phyloP scores from a whole-genome alignment of 148 eudicot genomes.

The Vaccinium myrtillus region DNA sequence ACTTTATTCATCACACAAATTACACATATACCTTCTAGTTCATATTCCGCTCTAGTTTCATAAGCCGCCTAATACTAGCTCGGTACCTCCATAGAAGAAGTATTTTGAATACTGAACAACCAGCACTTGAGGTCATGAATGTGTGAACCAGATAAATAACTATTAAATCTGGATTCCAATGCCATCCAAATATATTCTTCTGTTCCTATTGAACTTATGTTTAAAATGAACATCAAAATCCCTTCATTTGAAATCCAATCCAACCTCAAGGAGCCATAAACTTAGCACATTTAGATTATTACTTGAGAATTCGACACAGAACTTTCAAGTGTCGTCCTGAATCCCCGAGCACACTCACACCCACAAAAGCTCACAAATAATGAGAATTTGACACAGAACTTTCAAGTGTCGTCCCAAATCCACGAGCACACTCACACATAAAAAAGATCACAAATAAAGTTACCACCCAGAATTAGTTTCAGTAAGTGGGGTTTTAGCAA shows the following conservation, averaged over 20 bases:
- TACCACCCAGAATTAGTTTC: background rate
- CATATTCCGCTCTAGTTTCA: background rate
- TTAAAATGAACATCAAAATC: background rate
- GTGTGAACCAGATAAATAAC: no score
- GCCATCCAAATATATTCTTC: no score
- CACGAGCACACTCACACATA: background rate
- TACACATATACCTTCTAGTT: background rate
- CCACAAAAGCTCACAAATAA: background rate
- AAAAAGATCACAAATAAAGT: background rate
- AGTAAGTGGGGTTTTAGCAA: background rate
- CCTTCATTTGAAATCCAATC: background rate
- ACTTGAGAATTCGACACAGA: no score
- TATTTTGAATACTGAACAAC: no score
- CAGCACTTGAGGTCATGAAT: no score
- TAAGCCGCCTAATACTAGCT: background rate
- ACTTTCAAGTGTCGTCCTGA: background rate
- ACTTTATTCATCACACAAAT: background rate
- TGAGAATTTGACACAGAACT: no score
- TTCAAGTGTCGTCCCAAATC: background rate
- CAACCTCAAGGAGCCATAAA: background rate
- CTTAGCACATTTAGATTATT: no score
- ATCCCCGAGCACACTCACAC: background rate
- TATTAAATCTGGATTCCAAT: no score
- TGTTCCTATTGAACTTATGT: background rate
- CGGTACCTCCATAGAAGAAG: no score